Base-by-base conservation (phyloP, 2,329 filamentous ascomycete species). In the Fusarium nygamai region DNA sequence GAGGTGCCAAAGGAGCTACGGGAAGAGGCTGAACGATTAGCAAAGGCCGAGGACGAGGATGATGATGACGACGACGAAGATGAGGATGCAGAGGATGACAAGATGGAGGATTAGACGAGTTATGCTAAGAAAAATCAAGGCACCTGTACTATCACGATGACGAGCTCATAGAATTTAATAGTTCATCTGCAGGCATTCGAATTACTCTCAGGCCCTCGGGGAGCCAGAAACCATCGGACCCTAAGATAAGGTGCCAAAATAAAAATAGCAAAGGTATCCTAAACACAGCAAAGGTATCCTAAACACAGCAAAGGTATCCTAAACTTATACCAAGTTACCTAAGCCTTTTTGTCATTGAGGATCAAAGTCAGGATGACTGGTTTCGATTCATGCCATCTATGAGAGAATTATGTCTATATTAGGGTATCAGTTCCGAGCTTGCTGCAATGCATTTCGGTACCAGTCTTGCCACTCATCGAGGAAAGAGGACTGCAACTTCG, bases 1-100 rank as follows among this genome's bases (percentile, higher is more conserved):
- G 94, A 97, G 84, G 96, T 99, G 67, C 96, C 96, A 65, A 95
- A 94, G 87, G 93, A 95, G 76, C 84, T 99, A 79, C 87, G 92
- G 67, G 95, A 98, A 82, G 96, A 98, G 86, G 96, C 96, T 20
- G 94, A 98, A 88, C 92, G 91, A 83, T 89, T 96, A 85, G 96
- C 96, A 59, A 97, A 96, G 91, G 95, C 94, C 84, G 91, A 93
- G 61, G 86, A 98, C 78, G 95, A 97, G 79, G 94, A 98, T 31
- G 95, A 97, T 72, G 80, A 53, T 58, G 94, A 96, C 22, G 92
- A 94, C 70, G 86, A 88, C 68, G 87, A 89, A 81, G 92, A 94
- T 63, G 87, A 89, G 74, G 86, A 88, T 72, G 87, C 88, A 81
- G 86, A 89, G 78, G 88, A 89, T 16, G 90, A 95, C 80, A 94